Evolutionary conservation across 441 rosid species (phyloP).

Genomic region (Brassica hybrid): DNA sequence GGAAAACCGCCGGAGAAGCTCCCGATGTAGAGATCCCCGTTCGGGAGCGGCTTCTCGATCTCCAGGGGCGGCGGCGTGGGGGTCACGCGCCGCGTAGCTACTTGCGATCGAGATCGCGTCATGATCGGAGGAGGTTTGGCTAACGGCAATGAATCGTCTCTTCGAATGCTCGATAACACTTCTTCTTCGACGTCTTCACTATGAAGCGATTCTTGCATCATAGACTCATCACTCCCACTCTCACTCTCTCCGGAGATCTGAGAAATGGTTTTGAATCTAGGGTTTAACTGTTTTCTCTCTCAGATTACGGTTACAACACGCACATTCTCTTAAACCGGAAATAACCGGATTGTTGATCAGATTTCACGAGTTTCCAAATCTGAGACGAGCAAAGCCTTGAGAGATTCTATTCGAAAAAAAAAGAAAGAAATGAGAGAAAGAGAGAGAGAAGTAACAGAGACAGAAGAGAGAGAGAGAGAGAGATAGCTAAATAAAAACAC

Average conservation of each 20-base stretch:
- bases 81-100: slow-evolving; percentile 59
- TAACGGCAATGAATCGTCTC: slow-evolving; percentile 30
- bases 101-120: slow-evolving; percentile 70
- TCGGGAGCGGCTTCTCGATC: slow-evolving; percentile 50
- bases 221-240: slow-evolving; percentile 46
- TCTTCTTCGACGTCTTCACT: slow-evolving; percentile 32
- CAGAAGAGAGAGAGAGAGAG: slow-evolving; percentile 4
- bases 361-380: slow-evolving; percentile 22
- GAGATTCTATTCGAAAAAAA: slow-evolving; percentile 34
- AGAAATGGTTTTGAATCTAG: background rate
- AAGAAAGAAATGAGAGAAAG: background rate
- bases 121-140: slow-evolving; percentile 42
- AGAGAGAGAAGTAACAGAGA: background rate
- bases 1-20: slow-evolving; percentile 53
- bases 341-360: slow-evolving; percentile 6
- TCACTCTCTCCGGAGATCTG: background rate
- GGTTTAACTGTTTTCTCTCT: slow-evolving; percentile 9
- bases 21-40: slow-evolving; percentile 59
- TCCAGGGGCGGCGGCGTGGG: slow-evolving; percentile 33
- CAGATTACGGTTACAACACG: slow-evolving; percentile 20
- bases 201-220: slow-evolving; percentile 57
- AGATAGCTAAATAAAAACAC: slow-evolving; percentile 33
- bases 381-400: slow-evolving; percentile 30
- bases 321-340: slow-evolving; percentile 4
- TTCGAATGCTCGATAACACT: slow-evolving; percentile 35